phyloP scores from a whole-genome alignment of 345 rosid species.

The Carallia pectinifolia region DNA sequence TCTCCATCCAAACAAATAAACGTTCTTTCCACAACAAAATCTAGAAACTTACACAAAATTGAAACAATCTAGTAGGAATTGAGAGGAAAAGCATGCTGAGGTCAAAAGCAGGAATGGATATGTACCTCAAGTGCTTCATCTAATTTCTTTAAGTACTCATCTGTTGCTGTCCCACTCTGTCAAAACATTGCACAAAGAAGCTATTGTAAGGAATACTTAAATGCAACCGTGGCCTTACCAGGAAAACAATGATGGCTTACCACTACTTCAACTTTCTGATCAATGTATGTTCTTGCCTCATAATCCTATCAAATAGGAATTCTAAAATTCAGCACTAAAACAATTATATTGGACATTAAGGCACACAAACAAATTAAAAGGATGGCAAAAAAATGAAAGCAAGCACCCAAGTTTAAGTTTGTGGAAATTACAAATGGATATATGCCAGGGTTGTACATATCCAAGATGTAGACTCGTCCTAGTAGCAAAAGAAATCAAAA shows the following conservation, averaged over 20 bases:
- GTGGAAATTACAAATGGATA: constrained; percentile 74
- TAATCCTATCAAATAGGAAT: constrained; percentile 48
- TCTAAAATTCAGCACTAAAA: neutral
- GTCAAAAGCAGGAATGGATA: constrained; percentile 9
- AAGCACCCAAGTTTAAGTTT: constrained; percentile 10
- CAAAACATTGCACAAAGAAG: constrained; percentile 12
- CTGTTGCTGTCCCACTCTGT: constrained; percentile 81
- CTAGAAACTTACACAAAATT: neutral
- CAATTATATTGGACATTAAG: constrained; percentile 2
- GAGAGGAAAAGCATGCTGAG: constrained; percentile 6
- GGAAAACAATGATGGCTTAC: constrained; percentile 37
- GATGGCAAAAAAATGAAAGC: neutral
- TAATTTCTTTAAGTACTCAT: constrained; percentile 64
- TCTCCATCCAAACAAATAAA: neutral
- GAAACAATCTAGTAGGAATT: constrained; percentile 3
- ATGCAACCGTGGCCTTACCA: constrained; percentile 4
- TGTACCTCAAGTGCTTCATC: constrained; percentile 87
- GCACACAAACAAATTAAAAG: constrained; percentile 13
- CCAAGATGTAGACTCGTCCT: constrained; percentile 84
- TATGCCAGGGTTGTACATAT: constrained; percentile 84
- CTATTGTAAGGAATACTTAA: constrained; percentile 11
- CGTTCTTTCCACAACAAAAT: neutral
- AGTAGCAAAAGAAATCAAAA: constrained; percentile 24
- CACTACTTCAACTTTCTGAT: constrained; percentile 76
- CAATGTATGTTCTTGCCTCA: constrained; percentile 67